phyloP scores from a whole-genome alignment of 192 early-diverging fungal genomes.

The Coemansia sp. region DNA sequence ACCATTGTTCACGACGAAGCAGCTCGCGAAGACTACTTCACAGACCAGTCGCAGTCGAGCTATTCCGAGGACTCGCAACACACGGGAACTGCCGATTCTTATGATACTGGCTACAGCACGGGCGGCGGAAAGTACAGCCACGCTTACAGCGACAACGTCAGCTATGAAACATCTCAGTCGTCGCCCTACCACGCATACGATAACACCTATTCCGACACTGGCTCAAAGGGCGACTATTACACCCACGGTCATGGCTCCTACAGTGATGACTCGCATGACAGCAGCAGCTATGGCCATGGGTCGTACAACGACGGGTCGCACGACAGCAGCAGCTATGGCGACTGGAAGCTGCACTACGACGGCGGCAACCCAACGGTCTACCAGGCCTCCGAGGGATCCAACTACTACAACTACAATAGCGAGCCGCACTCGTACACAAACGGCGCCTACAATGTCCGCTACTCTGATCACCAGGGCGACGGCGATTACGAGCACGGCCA shows the following conservation, averaged over 20 bases:
- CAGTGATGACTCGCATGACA: neutral
- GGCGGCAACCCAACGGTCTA: constrained; percentile 28
- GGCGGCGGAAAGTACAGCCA: constrained; percentile 17
- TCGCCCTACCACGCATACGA: constrained; percentile 26
- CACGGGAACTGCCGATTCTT: neutral
- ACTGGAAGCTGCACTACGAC: constrained; percentile 30
- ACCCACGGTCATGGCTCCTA: constrained; percentile 10
- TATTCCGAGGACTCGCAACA: constrained; percentile 14
- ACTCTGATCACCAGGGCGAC: constrained; percentile 8
- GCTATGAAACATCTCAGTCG: constrained; percentile 13
- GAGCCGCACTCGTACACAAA: constrained; percentile 21
- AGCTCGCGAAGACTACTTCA: constrained; percentile 13
- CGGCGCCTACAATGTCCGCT: constrained; percentile 6
- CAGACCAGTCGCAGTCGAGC: constrained; percentile 6
- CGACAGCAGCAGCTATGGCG: constrained; percentile 9
- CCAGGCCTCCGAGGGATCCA: constrained; percentile 16
- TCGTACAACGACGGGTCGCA: neutral
- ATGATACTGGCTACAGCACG: constrained; percentile 6
- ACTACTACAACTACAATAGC: constrained; percentile 10
- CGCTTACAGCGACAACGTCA: constrained; percentile 14
- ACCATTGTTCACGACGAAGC: constrained; percentile 37
- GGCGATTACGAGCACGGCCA: constrained; percentile 4
- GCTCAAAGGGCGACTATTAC: constrained; percentile 2
- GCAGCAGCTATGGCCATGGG: constrained; percentile 14
- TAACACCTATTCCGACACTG: neutral